Base-by-base conservation (phyloP, 2,329 filamentous ascomycete species). In the Beauveria australis region DNA sequence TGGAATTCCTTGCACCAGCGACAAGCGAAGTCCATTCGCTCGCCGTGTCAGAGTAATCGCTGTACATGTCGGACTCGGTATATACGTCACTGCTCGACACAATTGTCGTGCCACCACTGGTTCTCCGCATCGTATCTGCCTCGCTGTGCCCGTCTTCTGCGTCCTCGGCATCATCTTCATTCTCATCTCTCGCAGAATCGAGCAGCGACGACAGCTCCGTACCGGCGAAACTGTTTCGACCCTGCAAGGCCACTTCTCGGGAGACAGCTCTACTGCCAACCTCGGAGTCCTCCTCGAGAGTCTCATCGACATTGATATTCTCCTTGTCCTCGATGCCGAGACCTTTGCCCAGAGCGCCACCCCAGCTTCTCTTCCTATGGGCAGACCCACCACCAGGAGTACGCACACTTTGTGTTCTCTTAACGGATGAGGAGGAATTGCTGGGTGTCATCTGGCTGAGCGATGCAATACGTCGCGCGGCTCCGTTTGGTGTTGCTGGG, bases 391-490 rank as follows among this genome's bases (percentile, higher is more conserved):
- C 69, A 5, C 75, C 76, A 30, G 85, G 80, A 24, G 84, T 84
- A 67, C 89, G 87, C 65, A 91, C 88, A 61, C 89, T 92, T 71
- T 92, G 88, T 71, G 88, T 92, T 63, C 89, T 82, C 75, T 88
- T 88, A 65, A 96, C 79, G 52, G 83, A 85, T 22, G 83, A 81
- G 8, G 75, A 76, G 6, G 85, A 78, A 40, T 84, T 79, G 69
- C 94, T 93, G 71, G 88, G 87, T 59, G 85, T 90, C 67, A 97
- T 95, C 74, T 97, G 91, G 71, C 89, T 95, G 41, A 97, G 83
- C 55, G 91, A 96, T 62, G 95, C 83, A 68, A 97, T 97, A 53
- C 94, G 86, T 46, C 93, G 83, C 70, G 86, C 81, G 70, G 87
- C 79, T 68, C 83, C 77, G 19, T 78, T 76, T 53, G 81, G 74